phyloP scores from a whole-genome alignment of 805 yeast species.

The Lipomyces anomalus region DNA sequence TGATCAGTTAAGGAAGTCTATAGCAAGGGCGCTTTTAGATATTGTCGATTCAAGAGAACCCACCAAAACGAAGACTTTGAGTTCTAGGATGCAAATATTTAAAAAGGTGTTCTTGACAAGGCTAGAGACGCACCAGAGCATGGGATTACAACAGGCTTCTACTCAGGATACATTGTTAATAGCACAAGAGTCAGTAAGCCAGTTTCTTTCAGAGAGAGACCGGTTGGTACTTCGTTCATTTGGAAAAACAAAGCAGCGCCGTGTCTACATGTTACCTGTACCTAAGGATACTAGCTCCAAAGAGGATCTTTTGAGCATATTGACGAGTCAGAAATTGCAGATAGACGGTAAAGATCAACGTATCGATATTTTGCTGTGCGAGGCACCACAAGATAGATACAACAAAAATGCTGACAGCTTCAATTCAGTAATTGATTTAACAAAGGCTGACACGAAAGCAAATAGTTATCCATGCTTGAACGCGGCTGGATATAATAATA shows the following conservation, averaged over 20 bases:
- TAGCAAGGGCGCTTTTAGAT: slow-evolving; percentile 56
- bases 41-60: slow-evolving; percentile 48
- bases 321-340: slow-evolving; percentile 26
- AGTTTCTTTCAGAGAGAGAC: slow-evolving; percentile 7
- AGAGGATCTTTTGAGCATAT: slow-evolving; percentile 23
- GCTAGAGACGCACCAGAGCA: slow-evolving; percentile 17
- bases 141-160: slow-evolving; percentile 1
- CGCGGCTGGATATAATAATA: slow-evolving; percentile 34
- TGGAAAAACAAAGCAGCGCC: slow-evolving; percentile 14
- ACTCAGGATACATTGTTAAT: slow-evolving; percentile 26
- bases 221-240: slow-evolving; percentile 14
- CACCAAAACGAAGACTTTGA: slow-evolving; percentile 44
- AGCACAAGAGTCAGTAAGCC: slow-evolving; percentile 10
- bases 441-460: slow-evolving; percentile 7
- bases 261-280: slow-evolving; percentile 22
- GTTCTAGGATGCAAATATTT: slow-evolving; percentile 55
- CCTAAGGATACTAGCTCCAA: slow-evolving; percentile 16
- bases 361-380: slow-evolving; percentile 26
- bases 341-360: slow-evolving; percentile 22
- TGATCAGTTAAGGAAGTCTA: slow-evolving; percentile 64
- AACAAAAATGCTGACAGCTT: slow-evolving; percentile 3
- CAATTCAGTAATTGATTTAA: slow-evolving; percentile 19
- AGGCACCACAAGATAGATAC: slow-evolving; percentile 11
- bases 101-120: slow-evolving; percentile 38
- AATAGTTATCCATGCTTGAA: slow-evolving; percentile 41